Base-by-base conservation (phyloP, 495 filamentous ascomycete genomes). In the Penicillium flavigenum region DNA sequence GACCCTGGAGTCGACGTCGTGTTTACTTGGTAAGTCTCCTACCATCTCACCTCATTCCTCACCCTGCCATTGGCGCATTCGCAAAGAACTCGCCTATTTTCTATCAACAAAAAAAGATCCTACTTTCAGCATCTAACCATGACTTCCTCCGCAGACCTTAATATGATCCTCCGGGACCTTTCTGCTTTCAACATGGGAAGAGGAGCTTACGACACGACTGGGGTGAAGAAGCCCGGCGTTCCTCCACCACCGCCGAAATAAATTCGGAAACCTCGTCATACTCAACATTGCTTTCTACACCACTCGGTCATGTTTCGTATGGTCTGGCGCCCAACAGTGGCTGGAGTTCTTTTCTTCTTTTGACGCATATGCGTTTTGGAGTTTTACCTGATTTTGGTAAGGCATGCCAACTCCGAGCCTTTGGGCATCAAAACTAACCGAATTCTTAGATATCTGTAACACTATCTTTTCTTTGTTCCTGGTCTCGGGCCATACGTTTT, bases 121-220 rank as follows among this genome's bases (percentile, higher is more conserved):
- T 47, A 19, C 44, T 29, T 38, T 22, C 56, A 50, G 57, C 24
- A 20, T 65, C 71, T 75, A 60, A 77, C 61, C 42, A 73, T 75
- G 70, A 59, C 61, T 56, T 20, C 61, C 52, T 62, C 52, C 34
- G 62, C 69, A 77, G 75, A 74, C 48, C 68, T 70, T 47, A 70
- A 66, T 51, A 84, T 84, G 81, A 81, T 82, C 59, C 68, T 75
- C 49, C 72, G 76, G 68, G 76, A 77, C 51, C 65, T 69, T 41
- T 72, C 74, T 42, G 72, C 74, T 48, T 74, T 67, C 68, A 83
- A 83, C 67, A 83, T 84, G 81, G 81, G 81, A 61, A 78, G 81
- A 49, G 81, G 81, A 51, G 79, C 79, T 62, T 84, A 84, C 61
- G 81, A 84, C 59, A 84, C 81, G 52, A 84, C 81, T 4, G 81